Evolutionary conservation across 768 basidiomycete species (phyloP).

Genomic region (Termitomyces sp.): DNA sequence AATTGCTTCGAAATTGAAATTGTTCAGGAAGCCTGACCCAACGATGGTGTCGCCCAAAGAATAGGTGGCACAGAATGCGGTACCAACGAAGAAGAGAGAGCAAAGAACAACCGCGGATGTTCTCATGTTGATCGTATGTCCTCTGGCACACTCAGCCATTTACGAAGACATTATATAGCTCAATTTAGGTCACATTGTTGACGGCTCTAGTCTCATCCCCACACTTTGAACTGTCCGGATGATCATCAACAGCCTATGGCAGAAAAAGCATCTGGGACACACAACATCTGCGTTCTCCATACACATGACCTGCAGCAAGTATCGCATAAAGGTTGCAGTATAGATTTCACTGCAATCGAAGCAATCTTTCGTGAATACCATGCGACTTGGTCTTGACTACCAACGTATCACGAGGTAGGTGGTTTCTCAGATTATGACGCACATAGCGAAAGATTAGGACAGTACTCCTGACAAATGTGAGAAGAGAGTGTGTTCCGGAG

Average conservation of each 20-base stretch:
- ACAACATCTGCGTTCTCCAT: neutral
- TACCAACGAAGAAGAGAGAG: neutral
- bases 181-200: neutral
- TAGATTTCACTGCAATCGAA: neutral
- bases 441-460: neutral
- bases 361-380: neutral
- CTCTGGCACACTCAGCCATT: neutral
- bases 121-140: neutral
- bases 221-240: constrained; percentile 1
- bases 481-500: neutral
- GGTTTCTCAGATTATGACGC: neutral
- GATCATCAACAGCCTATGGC: neutral
- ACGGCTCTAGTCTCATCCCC: neutral
- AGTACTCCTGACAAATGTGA: neutral
- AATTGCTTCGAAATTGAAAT: constrained; percentile 44
- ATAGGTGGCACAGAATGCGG: constrained; percentile 31
- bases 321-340: neutral
- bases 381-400: neutral
- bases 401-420: neutral
- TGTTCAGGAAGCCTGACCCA: constrained; percentile 38
- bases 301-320: constrained; percentile 1
- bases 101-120: neutral
- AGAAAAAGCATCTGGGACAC: neutral
- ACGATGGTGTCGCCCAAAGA: constrained; percentile 32
- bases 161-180: neutral